Evolutionary conservation across 768 basidiomycete species (phyloP).

Genomic region (Rhizopogon rudus): DNA sequence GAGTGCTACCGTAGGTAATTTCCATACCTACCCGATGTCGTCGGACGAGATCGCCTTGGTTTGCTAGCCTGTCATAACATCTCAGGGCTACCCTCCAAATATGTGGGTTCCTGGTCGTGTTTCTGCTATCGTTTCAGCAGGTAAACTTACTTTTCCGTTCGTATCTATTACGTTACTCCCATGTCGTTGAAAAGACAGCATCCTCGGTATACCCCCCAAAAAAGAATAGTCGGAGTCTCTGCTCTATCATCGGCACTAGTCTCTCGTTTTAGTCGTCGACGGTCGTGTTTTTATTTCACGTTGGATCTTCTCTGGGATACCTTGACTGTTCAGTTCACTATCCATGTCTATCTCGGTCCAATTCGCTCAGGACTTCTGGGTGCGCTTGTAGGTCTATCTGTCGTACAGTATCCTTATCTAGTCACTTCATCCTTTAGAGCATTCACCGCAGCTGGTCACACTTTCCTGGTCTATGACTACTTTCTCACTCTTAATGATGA

Average conservation of each 20-base stretch:
- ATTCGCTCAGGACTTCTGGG: not conserved
- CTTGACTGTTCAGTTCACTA: too few species aligned
- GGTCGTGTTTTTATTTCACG: not conserved
- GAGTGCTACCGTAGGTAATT: too few species aligned
- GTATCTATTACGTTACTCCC: not conserved
- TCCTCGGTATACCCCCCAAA: not conserved
- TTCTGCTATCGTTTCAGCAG: not conserved
- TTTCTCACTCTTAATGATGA: conserved; percentile 22
- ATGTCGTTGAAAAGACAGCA: not conserved
- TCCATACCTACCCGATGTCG: too few species aligned
- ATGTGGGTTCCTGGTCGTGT: not conserved
- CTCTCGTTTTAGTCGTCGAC: too few species aligned
- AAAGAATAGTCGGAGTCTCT: too few species aligned
- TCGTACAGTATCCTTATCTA: not conserved
- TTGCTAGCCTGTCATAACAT: too few species aligned
- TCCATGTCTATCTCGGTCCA: not conserved
- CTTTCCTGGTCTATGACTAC: conserved; percentile 23
- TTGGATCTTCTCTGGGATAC: not conserved
- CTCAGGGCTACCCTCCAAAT: not conserved
- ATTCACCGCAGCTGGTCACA: conserved; percentile 11
- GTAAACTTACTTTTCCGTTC: not conserved
- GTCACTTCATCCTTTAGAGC: conserved; percentile 1
- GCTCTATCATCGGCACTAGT: too few species aligned
- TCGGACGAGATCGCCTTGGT: too few species aligned
- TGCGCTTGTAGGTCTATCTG: not conserved